Evolutionary conservation across 2,329 filamentous ascomycete species (phyloP).

Genomic region (Trichoderma arundinaceum): DNA sequence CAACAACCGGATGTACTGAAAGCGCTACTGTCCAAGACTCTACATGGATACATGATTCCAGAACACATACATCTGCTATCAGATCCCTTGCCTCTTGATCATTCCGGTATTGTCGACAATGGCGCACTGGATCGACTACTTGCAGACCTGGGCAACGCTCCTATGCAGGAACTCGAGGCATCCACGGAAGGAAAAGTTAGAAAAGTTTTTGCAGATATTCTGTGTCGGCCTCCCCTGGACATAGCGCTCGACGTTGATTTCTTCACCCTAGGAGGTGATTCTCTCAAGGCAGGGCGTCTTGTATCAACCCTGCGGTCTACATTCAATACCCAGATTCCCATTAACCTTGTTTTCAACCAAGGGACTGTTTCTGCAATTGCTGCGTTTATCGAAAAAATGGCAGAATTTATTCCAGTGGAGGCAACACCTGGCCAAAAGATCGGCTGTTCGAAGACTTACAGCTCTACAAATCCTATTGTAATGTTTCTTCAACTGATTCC

Average conservation of each 20-base stretch:
- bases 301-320: slow-evolving; percentile 57
- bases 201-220: slow-evolving; percentile 52
- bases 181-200: slow-evolving; percentile 48
- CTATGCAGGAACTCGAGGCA: slow-evolving; percentile 36
- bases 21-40: slow-evolving; percentile 23
- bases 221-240: slow-evolving; percentile 48
- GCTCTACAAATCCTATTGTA: slow-evolving; percentile 56
- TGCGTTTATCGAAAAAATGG: slow-evolving; percentile 45
- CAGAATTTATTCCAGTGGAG: slow-evolving; percentile 26
- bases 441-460: slow-evolving; percentile 50
- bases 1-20: slow-evolving; percentile 33
- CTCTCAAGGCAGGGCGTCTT: slow-evolving; percentile 58
- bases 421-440: slow-evolving; percentile 35
- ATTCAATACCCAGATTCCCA: slow-evolving; percentile 55
- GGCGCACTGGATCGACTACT: slow-evolving; percentile 45
- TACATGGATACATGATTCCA: slow-evolving; percentile 49
- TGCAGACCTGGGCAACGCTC: slow-evolving; percentile 36
- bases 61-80: slow-evolving; percentile 44
- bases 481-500: slow-evolving; percentile 59
- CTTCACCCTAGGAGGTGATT: slow-evolving; percentile 60
- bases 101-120: slow-evolving; percentile 44
- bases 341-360: slow-evolving; percentile 57
- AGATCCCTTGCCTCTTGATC: slow-evolving; percentile 44
- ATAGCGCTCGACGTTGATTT: slow-evolving; percentile 54
- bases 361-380: slow-evolving; percentile 52